These are phyloP conservation scores for Rhynchosporium graminicola DNA, from an alignment of 2,329 filamentous ascomycete species.

Conservation along the genomic window DNA sequence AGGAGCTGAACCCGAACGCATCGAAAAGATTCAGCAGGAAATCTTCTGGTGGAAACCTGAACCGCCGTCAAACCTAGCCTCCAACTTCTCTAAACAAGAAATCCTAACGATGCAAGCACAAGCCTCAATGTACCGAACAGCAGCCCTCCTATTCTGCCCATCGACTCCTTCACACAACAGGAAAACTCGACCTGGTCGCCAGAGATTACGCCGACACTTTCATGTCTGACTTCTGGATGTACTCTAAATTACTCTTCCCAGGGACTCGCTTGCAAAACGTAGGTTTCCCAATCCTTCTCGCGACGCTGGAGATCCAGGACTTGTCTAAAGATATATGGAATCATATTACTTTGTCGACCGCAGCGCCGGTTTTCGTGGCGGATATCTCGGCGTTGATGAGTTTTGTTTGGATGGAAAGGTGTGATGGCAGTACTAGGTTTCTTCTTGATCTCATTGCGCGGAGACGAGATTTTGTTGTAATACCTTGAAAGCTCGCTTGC, in stretches of 20 bases:
- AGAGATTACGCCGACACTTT: neutral
- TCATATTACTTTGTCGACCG: slow-evolving; percentile 2
- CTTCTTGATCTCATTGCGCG: slow-evolving; percentile 6
- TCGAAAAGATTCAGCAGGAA: neutral
- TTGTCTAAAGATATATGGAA: slow-evolving; percentile 1
- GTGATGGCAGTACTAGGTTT: slow-evolving; percentile 2
- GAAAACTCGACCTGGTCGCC: neutral
- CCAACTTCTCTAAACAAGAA: neutral
- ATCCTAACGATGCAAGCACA: slow-evolving; percentile 9
- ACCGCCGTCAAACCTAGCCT: neutral
- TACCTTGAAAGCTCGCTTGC: neutral
- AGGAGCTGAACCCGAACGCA: neutral
- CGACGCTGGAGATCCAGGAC: neutral
- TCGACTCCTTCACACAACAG: neutral
- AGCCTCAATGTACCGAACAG: slow-evolving; percentile 5
- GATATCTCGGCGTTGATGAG: slow-evolving; percentile 3
- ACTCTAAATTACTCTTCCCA: neutral
- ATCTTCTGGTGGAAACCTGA: slow-evolving; percentile 4
- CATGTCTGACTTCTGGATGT: slow-evolving; percentile 2
- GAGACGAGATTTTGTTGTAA: slow-evolving; percentile 1
- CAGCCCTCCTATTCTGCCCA: slow-evolving; percentile 6
- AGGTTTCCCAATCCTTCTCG: slow-evolving; percentile 2
- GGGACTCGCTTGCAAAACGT: slow-evolving; percentile 1
- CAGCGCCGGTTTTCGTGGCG: neutral
- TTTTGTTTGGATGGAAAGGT: slow-evolving; percentile 1